Conservation (phyloP, 352 stramenopile genomes). For the Aphanomyces stellatus region DNA sequence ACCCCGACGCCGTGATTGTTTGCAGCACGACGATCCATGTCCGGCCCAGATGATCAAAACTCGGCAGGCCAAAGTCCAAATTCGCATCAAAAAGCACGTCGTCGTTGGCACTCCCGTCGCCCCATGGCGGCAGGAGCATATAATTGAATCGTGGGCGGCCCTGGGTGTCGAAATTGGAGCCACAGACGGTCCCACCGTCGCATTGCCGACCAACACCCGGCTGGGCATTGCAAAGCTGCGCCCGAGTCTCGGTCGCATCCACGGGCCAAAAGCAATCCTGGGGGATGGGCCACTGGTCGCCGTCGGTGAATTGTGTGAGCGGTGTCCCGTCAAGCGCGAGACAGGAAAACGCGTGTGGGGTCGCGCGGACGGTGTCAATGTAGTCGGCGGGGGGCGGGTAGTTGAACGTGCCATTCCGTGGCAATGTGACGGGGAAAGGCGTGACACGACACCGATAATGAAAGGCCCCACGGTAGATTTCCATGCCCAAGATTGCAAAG, state of each 20-base stretch:
- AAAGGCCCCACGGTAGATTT: constrained; percentile 67
- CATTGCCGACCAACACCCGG: constrained; percentile 8
- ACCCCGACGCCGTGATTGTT: constrained; percentile 87
- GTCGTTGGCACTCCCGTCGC: background rate
- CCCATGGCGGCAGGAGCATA: background rate
- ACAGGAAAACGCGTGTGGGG: background rate
- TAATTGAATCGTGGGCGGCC: constrained; percentile 63
- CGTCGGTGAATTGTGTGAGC: constrained; percentile 2
- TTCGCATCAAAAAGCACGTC: constrained; percentile 45
- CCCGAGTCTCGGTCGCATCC: constrained; percentile 46
- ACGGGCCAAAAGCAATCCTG: constrained; percentile 86
- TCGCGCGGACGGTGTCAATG: background rate
- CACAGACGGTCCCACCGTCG: constrained; percentile 28
- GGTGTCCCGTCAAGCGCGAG: background rate
- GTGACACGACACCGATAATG: constrained; percentile 62
- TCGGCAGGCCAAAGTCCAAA: constrained; percentile 78
- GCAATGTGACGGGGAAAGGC: constrained; percentile 45
- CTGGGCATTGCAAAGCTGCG: constrained; percentile 47
- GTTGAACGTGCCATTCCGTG: constrained; percentile 20
- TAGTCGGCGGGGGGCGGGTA: background rate
- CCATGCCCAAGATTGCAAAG: constrained; percentile 75
- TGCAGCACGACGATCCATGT: constrained; percentile 85
- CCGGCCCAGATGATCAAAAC: constrained; percentile 83
- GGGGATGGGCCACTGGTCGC: constrained; percentile 37
- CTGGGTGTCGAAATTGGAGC: constrained; percentile 50